Conservation (phyloP, 768 basidiomycete species). For the Mycena crocata region DNA sequence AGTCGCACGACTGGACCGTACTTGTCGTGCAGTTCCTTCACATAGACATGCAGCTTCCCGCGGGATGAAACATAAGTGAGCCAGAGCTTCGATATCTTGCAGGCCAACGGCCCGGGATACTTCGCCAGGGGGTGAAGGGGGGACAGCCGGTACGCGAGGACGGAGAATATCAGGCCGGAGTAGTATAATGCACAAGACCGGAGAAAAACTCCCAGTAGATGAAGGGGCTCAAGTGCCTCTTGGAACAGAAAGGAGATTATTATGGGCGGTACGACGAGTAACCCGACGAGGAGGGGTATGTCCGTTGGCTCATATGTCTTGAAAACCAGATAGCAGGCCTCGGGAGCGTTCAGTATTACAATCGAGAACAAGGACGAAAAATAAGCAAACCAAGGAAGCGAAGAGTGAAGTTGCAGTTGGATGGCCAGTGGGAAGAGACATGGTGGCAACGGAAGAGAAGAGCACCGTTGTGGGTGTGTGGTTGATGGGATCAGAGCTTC, state of each 20-base stretch:
- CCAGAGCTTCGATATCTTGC: constrained; percentile 54
- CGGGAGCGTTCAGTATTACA: not conserved
- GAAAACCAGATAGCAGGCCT: constrained; percentile 16
- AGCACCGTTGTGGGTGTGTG: too few species aligned
- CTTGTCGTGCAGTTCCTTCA: constrained; percentile 56
- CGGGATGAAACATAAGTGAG: constrained; percentile 41
- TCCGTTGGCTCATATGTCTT: constrained; percentile 12
- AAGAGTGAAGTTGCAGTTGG: not conserved
- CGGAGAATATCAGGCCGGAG: constrained; percentile 30
- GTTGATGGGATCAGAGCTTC: too few species aligned
- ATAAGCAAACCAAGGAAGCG: not conserved
- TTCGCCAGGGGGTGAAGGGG: constrained; percentile 59
- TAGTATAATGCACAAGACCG: constrained; percentile 10
- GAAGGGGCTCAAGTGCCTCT: not conserved
- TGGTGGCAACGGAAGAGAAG: too few species aligned
- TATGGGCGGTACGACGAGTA: not conserved
- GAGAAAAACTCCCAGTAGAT: not conserved
- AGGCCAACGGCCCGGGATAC: constrained; percentile 58
- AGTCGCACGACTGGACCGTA: constrained; percentile 67
- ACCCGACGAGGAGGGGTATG: not conserved
- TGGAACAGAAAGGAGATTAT: not conserved
- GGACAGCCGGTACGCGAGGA: constrained; percentile 55
- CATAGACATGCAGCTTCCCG: constrained; percentile 58
- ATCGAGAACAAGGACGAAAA: not conserved
- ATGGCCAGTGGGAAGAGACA: not conserved